Evolutionary conservation across 305 asterid species (phyloP).

Genomic region (Fraxinus nigra): DNA sequence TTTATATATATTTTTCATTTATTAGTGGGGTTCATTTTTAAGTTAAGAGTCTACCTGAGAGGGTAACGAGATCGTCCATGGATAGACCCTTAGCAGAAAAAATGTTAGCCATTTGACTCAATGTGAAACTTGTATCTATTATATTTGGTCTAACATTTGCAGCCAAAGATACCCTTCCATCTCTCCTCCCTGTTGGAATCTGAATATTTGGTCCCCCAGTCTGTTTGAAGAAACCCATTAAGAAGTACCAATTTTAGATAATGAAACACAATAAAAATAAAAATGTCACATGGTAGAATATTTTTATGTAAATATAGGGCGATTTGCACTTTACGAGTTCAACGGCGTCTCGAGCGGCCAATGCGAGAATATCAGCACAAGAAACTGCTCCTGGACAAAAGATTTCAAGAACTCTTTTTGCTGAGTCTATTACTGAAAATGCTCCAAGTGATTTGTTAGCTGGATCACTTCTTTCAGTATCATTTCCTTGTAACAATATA

Average conservation of each 20-base stretch:
- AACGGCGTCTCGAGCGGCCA: slow-evolving; percentile 81
- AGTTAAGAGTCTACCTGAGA: slow-evolving; percentile 48
- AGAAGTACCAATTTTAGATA: background rate
- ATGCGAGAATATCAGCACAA: slow-evolving; percentile 74
- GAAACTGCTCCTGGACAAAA: slow-evolving; percentile 71
- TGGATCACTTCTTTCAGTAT: slow-evolving; percentile 68
- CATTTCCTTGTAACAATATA: slow-evolving; percentile 61
- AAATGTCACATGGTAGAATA: background rate
- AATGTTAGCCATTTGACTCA: slow-evolving; percentile 52
- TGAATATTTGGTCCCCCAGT: slow-evolving; percentile 64
- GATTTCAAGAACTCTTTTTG: slow-evolving; percentile 59
- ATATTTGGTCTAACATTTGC: slow-evolving; percentile 71
- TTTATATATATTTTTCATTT: background rate
- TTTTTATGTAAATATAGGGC: background rate
- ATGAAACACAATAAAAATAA: background rate
- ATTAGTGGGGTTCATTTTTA: background rate
- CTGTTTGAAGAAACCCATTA: slow-evolving; percentile 25
- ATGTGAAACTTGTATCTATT: slow-evolving; percentile 68
- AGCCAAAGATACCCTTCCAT: slow-evolving; percentile 52
- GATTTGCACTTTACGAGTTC: slow-evolving; percentile 41
- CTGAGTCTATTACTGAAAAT: slow-evolving; percentile 63
- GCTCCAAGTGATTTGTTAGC: slow-evolving; percentile 65
- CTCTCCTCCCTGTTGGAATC: slow-evolving; percentile 73
- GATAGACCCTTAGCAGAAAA: slow-evolving; percentile 64
- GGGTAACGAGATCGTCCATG: slow-evolving; percentile 64